These are phyloP conservation scores for Penicillium sp. DNA, from an alignment of 2,329 filamentous ascomycete species.

Conservation along the genomic window DNA sequence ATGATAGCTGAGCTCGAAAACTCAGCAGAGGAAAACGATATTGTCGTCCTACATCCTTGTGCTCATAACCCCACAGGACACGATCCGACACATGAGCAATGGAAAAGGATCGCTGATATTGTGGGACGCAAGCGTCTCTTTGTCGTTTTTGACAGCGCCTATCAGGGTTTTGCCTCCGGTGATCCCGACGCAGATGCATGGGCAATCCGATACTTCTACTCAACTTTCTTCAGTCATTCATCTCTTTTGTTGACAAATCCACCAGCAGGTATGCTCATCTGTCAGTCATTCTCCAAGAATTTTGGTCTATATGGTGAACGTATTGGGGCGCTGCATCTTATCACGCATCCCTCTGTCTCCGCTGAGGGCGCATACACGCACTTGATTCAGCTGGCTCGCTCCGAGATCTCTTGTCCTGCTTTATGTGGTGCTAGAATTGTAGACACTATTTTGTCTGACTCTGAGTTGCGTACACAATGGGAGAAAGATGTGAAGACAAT, in stretches of 20 bases:
- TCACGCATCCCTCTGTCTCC: conserved; percentile 7
- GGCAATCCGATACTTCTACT: conserved; percentile 79
- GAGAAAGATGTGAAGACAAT: conserved; percentile 35
- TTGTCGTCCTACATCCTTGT: conserved; percentile 86
- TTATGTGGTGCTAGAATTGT: conserved; percentile 34
- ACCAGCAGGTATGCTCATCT: conserved; percentile 42
- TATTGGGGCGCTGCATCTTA: conserved; percentile 76
- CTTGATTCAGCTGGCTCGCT: conserved; percentile 21
- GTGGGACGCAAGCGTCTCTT: conserved; percentile 75
- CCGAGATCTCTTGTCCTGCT: conserved; percentile 31
- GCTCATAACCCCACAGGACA: conserved; percentile 96
- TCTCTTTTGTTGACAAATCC: background rate
- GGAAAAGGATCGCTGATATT: conserved; percentile 74
- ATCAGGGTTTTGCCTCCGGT: conserved; percentile 90
- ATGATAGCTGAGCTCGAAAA: conserved; percentile 65
- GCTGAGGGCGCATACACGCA: conserved; percentile 5
- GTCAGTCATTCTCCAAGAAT: conserved; percentile 56
- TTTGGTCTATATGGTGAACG: conserved; percentile 85
- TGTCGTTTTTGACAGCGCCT: conserved; percentile 90
- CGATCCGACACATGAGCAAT: conserved; percentile 81
- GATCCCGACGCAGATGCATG: conserved; percentile 75
- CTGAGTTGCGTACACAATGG: conserved; percentile 29
- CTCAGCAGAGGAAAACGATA: conserved; percentile 69
- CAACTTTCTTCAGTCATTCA: background rate
- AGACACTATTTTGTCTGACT: conserved; percentile 25